Percentiles rank a stretch among this genome's conserved stretches.
Evolutionary conservation across 768 basidiomycete species (phyloP).

Genomic region (Boletus reticuloceps): DNA sequence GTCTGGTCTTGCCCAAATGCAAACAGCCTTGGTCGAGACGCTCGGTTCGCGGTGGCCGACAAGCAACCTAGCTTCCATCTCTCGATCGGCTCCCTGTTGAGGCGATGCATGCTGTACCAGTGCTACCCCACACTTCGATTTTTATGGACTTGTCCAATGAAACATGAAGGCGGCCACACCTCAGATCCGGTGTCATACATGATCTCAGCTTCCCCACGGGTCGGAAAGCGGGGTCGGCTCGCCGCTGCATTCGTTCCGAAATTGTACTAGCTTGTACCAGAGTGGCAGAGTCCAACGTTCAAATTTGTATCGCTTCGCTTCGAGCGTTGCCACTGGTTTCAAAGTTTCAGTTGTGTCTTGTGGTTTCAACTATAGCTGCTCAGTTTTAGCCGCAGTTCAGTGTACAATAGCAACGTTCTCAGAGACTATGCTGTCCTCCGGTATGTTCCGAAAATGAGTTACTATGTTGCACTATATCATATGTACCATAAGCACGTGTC

Average conservation of each 20-base stretch:
- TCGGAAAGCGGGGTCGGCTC: constrained; percentile 6
- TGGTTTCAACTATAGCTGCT: constrained; percentile 1
- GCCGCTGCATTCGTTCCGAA: not conserved
- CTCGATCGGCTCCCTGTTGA: constrained; percentile 5
- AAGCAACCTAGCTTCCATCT: not conserved
- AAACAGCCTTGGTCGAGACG: not conserved
- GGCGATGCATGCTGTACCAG: not conserved
- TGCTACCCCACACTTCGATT: constrained; percentile 20
- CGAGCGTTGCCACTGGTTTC: too few relatives aligned
- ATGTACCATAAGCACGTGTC: too few relatives aligned
- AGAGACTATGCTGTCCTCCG: not conserved
- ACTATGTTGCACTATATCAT: too few relatives aligned
- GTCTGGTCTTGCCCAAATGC: too few relatives aligned
- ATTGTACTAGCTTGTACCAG: not conserved
- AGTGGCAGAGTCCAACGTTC: constrained; percentile 1
- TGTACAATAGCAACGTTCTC: too few relatives aligned
- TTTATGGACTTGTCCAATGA: not conserved
- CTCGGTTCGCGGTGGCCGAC: too few relatives aligned
- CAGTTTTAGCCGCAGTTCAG: not conserved
- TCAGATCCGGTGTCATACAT: constrained; percentile 16
- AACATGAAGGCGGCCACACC: constrained; percentile 11
- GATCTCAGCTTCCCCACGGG: not conserved
- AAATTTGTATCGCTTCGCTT: too few relatives aligned
- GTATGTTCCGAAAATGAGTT: constrained; percentile 6
- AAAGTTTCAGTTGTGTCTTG: not conserved